Percentiles rank a stretch among this genome's conserved stretches.
Evolutionary conservation across 192 early-diverging fungal genomes (phyloP).

Genomic region (Geosiphon pyriformis): DNA sequence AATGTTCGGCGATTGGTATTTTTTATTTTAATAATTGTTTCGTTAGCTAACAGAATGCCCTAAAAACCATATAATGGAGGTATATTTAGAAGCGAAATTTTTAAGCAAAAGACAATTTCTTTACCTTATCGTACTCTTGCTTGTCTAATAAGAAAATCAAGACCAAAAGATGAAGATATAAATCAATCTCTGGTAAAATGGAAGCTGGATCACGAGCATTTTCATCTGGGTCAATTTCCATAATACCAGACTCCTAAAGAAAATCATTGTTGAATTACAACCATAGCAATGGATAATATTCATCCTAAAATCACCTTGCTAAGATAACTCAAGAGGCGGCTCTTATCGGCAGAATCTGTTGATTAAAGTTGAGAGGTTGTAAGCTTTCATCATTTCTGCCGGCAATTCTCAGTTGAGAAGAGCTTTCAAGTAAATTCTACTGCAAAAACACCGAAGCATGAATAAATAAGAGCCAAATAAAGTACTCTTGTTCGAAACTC

Average conservation of each 20-base stretch:
- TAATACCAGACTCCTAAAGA: slow-evolving; percentile 35
- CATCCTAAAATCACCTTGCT: slow-evolving; percentile 33
- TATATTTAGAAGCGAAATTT: no score
- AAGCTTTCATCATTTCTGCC: slow-evolving; percentile 5
- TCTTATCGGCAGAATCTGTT: slow-evolving; percentile 31
- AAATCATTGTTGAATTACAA: slow-evolving; percentile 17
- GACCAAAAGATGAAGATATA: slow-evolving; percentile 78
- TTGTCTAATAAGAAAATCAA: slow-evolving; percentile 81
- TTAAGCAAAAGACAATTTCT: no score
- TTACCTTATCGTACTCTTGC: slow-evolving; percentile 62
- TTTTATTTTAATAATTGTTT: slow-evolving; percentile 58
- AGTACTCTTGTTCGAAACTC: no score
- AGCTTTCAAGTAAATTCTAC: not conserved
- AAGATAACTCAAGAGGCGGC: slow-evolving; percentile 29
- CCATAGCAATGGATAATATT: slow-evolving; percentile 16
- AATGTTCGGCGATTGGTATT: slow-evolving; percentile 80
- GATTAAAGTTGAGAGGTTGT: slow-evolving; percentile 22
- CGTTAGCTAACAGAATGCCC: slow-evolving; percentile 64
- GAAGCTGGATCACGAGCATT: slow-evolving; percentile 25
- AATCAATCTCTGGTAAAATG: slow-evolving; percentile 71
- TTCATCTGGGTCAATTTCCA: slow-evolving; percentile 45
- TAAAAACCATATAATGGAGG: no score
- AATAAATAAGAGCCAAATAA: no score
- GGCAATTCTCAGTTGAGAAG: not conserved
- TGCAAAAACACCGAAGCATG: not conserved